Conservation (phyloP, 139 green algal species). For the Mesostigma viride region DNA sequence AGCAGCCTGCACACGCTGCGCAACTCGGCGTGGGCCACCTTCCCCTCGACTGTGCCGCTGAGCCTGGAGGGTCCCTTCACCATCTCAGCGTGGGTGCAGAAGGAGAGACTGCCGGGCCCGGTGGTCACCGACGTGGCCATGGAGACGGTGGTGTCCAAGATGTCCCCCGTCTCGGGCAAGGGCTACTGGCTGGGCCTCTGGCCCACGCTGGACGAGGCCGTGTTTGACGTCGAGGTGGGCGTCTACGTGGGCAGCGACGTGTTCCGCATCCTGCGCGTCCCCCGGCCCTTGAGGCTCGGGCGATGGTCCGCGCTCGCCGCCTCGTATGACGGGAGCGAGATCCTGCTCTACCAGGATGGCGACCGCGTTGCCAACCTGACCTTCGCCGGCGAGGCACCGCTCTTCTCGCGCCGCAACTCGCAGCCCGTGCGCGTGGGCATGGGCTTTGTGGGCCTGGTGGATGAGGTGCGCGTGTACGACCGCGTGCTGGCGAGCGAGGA, state of each 20-base stretch:
- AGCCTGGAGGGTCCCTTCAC: slow-evolving; percentile 20
- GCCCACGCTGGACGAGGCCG: neutral
- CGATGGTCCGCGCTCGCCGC: slow-evolving; percentile 14
- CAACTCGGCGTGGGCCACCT: slow-evolving; percentile 8
- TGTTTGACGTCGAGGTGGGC: slow-evolving; percentile 18
- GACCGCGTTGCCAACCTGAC: neutral
- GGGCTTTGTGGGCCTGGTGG: slow-evolving; percentile 21
- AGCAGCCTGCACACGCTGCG: neutral
- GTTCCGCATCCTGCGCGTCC: slow-evolving; percentile 15
- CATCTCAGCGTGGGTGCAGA: slow-evolving; percentile 16
- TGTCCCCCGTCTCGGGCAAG: slow-evolving; percentile 20
- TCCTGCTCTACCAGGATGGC: slow-evolving; percentile 18
- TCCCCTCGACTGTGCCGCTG: slow-evolving; percentile 16
- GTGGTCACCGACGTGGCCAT: neutral
- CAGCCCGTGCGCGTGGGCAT: slow-evolving; percentile 28
- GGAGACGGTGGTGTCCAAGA: slow-evolving; percentile 28
- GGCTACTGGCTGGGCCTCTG: slow-evolving; percentile 27
- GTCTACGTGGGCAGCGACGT: slow-evolving; percentile 24
- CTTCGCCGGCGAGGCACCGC: slow-evolving; percentile 12
- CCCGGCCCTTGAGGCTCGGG: neutral
- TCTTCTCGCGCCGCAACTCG: slow-evolving; percentile 6
- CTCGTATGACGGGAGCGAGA: slow-evolving; percentile 17
- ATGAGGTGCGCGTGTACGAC: slow-evolving; percentile 16
- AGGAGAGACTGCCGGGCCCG: neutral
- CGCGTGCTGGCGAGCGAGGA: neutral